Evolutionary conservation across 371 early-diverging fungal species (phyloP).

Genomic region (Mortierella sp.): DNA sequence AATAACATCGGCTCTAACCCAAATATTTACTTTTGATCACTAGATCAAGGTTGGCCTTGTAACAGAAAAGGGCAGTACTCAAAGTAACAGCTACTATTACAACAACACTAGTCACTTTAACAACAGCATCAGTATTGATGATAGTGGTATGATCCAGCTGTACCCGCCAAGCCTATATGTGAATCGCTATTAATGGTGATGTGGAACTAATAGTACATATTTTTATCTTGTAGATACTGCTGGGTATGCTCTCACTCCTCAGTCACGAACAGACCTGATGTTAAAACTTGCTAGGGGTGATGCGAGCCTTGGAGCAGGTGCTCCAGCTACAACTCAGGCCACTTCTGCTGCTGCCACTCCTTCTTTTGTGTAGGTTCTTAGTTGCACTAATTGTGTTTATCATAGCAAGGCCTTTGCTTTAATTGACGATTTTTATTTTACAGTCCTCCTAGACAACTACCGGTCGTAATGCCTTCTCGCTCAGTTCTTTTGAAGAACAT

Average conservation of each 20-base stretch:
- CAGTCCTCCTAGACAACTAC: slow-evolving; percentile 38
- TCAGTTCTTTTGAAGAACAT: slow-evolving; percentile 85
- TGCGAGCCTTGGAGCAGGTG: slow-evolving; percentile 38
- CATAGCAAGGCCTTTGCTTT: no score
- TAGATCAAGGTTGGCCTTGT: slow-evolving; percentile 89
- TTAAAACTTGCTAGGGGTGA: slow-evolving; percentile 80
- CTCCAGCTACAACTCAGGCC: slow-evolving; percentile 20
- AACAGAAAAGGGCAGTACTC: slow-evolving; percentile 70
- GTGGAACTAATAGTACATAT: background rate
- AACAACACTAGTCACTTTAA: slow-evolving; percentile 35
- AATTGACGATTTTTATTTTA: slow-evolving; percentile 5
- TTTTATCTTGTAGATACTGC: slow-evolving; percentile 63
- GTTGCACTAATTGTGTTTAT: background rate
- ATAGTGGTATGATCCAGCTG: slow-evolving; percentile 56
- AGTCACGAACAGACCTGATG: slow-evolving; percentile 89
- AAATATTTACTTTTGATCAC: slow-evolving; percentile 6
- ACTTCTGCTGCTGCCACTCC: slow-evolving; percentile 30
- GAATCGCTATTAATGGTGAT: no score
- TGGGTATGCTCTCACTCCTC: slow-evolving; percentile 79
- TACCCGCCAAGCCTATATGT: background rate
- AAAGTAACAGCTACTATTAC: slow-evolving; percentile 43
- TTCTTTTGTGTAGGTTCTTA: slow-evolving; percentile 28
- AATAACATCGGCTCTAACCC: background rate
- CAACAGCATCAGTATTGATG: slow-evolving; percentile 62
- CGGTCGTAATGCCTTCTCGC: slow-evolving; percentile 57